A percentile compares a stretch with the other conserved stretches of the same genome.
These are phyloP conservation scores for Leccinum variicolor DNA, from an alignment of 768 basidiomycete genomes.

Conservation along the genomic window DNA sequence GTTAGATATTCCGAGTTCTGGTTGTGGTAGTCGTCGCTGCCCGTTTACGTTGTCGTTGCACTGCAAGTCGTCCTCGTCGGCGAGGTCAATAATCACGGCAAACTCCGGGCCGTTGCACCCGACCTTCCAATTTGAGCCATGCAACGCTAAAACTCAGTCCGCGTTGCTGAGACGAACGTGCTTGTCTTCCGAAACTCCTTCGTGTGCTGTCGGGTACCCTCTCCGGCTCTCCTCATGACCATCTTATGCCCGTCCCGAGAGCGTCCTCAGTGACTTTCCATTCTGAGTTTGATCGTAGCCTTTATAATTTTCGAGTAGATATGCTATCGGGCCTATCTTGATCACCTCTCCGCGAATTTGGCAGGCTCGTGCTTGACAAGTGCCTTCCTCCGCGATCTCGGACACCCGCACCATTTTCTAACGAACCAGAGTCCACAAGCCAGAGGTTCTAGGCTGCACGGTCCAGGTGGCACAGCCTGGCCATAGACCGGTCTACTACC, in stretches of 20 bases:
- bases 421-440: neutral
- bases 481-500: no score
- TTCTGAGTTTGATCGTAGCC: neutral
- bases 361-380: neutral
- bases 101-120: slow-evolving; percentile 11
- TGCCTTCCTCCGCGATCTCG: slow-evolving; percentile 1
- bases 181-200: neutral
- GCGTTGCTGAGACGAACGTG: slow-evolving; percentile 12
- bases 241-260: slow-evolving; percentile 11
- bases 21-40: slow-evolving; percentile 2
- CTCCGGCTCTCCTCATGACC: slow-evolving; percentile 1
- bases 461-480: neutral
- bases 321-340: neutral
- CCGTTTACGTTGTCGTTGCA: neutral
- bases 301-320: neutral
- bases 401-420: neutral
- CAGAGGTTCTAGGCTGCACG: neutral
- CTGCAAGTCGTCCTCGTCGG: neutral
- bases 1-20: neutral
- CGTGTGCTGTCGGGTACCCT: slow-evolving; percentile 8
- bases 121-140: slow-evolving; percentile 16
- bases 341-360: neutral
- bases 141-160: slow-evolving; percentile 9
- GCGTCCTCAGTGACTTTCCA: slow-evolving; percentile 10
- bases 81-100: slow-evolving; percentile 9